These are phyloP conservation scores for Saprolegnia parasitica DNA, from an alignment of 352 stramenopile genomes.

Conservation along the genomic window DNA sequence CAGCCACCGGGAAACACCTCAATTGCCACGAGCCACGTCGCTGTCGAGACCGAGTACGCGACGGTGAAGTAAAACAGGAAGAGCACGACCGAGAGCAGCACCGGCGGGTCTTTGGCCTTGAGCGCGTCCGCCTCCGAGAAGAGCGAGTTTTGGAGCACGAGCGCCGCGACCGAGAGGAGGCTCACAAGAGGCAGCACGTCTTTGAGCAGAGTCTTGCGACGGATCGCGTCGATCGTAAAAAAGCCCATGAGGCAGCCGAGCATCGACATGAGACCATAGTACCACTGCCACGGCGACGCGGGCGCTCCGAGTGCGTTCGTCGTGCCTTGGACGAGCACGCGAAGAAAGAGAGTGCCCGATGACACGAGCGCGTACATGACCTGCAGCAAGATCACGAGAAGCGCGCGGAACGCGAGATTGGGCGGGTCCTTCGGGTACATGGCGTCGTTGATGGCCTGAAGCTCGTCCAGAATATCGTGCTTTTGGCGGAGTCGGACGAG, in stretches of 20 bases:
- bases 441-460: constrained; percentile 58
- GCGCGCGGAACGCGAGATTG: constrained; percentile 69
- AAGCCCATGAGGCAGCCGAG: constrained; percentile 59
- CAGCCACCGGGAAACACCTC: constrained; percentile 83
- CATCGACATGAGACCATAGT: constrained; percentile 74
- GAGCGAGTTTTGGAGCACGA: constrained; percentile 47
- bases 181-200: constrained; percentile 72
- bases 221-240: constrained; percentile 75
- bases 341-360: constrained; percentile 61
- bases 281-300: constrained; percentile 73
- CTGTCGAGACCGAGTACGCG: constrained; percentile 65
- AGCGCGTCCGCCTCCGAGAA: constrained; percentile 31
- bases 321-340: constrained; percentile 53
- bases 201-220: constrained; percentile 87
- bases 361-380: constrained; percentile 60
- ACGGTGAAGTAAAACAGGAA: constrained; percentile 67
- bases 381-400: constrained; percentile 57
- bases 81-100: constrained; percentile 49
- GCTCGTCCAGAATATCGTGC: constrained; percentile 75
- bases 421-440: constrained; percentile 59
- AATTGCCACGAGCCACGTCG: constrained; percentile 76
- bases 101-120: background rate
- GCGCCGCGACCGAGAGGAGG: constrained; percentile 51
- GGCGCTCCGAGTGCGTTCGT: constrained; percentile 41
- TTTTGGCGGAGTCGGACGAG: constrained; percentile 69